Evolutionary conservation across 148 eudicot genomes (phyloP).

Genomic region (Heliamphora exappendiculata): DNA sequence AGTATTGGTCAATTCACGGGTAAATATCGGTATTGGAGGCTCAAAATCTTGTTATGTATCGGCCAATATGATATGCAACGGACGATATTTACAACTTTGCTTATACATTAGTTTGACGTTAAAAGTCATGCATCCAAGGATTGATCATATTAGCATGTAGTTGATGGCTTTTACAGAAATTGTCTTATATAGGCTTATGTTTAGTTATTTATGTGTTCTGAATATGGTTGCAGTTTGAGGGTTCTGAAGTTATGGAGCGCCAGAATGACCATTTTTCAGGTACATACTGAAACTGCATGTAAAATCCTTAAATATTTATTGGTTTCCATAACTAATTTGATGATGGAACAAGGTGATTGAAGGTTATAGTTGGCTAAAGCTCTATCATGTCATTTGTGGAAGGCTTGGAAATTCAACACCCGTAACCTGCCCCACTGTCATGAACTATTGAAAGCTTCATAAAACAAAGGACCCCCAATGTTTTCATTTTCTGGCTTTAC

Average conservation of each 20-base stretch:
- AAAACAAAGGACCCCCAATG: no score
- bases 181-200: neutral
- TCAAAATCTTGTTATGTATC: no score
- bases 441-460: no score
- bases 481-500: no score
- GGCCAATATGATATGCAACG: no score
- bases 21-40: no score
- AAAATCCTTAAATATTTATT: neutral
- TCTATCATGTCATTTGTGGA: no score
- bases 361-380: neutral
- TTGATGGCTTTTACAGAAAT: neutral
- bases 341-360: neutral
- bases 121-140: neutral
- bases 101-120: neutral
- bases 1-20: no score
- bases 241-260: slow-evolving; percentile 57
- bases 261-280: slow-evolving; percentile 77
- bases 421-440: no score
- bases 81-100: neutral
- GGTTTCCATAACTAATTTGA: neutral
- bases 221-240: slow-evolving; percentile 69
- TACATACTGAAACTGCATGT: slow-evolving; percentile 4
- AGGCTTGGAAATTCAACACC: no score
- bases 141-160: neutral
- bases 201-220: slow-evolving; percentile 8